These are phyloP conservation scores for Purshia tridentata DNA, from an alignment of 306 rosid genomes.

Conservation along the genomic window DNA sequence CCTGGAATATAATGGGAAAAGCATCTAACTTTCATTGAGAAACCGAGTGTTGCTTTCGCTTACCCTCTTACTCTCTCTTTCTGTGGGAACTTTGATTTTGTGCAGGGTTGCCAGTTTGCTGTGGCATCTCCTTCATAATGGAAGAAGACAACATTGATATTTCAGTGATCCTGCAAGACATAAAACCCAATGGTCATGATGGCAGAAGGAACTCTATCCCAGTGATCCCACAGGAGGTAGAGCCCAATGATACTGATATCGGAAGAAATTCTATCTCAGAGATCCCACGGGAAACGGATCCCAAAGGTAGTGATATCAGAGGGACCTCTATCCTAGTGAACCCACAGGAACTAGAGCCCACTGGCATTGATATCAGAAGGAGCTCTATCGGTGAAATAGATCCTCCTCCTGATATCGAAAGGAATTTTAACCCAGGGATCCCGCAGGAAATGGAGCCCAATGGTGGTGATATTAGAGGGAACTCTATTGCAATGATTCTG, in stretches of 20 bases:
- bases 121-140: constrained; percentile 35
- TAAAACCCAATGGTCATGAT: background rate
- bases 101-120: constrained; percentile 41
- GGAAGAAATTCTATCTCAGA: constrained; percentile 1
- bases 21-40: background rate
- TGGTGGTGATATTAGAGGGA: background rate
- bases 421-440: background rate
- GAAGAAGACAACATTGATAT: constrained; percentile 37
- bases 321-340: constrained; percentile 2
- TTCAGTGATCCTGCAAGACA: constrained; percentile 31
- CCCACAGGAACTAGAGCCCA: background rate
- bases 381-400: constrained; percentile 5
- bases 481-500: background rate
- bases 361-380: background rate
- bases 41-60: background rate
- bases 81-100: constrained; percentile 24
- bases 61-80: background rate
- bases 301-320: background rate
- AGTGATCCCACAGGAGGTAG: constrained; percentile 10
- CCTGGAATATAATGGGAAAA: background rate
- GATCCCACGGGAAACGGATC: constrained; percentile 9
- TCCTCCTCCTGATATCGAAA: background rate
- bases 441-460: constrained; percentile 11
- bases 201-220: constrained; percentile 4
- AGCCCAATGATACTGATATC: background rate